Evolutionary conservation across 1,139 yeast genomes (phyloP), one percentile per base, ranked within the genome.

Genomic region (Pichia sp.): DNA sequence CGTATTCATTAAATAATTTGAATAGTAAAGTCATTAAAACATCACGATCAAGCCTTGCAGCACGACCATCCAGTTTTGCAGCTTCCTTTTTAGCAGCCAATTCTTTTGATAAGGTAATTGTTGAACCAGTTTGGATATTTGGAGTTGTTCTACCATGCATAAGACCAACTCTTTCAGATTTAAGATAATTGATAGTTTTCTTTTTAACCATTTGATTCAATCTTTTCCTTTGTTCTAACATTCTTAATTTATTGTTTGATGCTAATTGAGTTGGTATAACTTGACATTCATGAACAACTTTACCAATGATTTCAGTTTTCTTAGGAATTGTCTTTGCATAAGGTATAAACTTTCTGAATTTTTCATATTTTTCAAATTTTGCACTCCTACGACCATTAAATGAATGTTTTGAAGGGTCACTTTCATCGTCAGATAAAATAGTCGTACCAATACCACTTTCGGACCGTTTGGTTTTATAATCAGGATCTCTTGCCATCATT

Each of bases 31-130:
- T 97, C 76, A 93, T 79, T 53, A 93, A 79, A 60, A 90, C 97
- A 69, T 88, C 89, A 73, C 88, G 84, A 42, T 96, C 96, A 84
- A 93, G 87, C 68, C 99, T 81, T 58, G 88, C 89, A 41, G 97
- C 96, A 66, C 96, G 84, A 50, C 95, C 95, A 60, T 87, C 95
- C 61, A 75, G 77, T 58, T 74, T 75, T 54, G 73, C 66, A 38
- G 68, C 68, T 47, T 69, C 69, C 41, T 55, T 63, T 61, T 58
- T 68, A 52, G 57, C 68, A 58, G 68, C 67, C 47, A 65, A 69
- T 39, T 71, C 76, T 64, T 78, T 80, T 60, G 84, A 75, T 72
- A 85, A 82, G 30, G 84, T 80, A 4, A 88, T 78, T 53, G 80
- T 81, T 58, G 81, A 75, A 52, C 83, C 90, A 39, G 80, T 77